These are phyloP conservation scores for Flammula alnicola DNA, from an alignment of 1,284 basidiomycete genomes.

Conservation along the genomic window DNA sequence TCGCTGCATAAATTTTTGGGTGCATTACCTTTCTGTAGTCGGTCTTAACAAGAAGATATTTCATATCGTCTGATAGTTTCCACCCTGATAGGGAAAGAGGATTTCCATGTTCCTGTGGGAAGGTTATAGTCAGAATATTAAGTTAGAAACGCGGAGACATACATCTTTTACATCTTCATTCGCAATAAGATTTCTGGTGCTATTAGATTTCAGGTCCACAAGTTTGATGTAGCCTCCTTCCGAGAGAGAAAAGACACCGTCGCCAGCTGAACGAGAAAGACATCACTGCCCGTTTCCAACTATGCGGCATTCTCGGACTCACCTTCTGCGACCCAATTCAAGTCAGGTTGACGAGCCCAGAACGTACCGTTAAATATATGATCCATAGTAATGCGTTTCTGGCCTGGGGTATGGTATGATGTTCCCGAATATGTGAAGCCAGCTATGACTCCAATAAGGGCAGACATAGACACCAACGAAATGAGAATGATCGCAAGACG, in stretches of 20 bases:
- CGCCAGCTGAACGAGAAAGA: constrained; percentile 74
- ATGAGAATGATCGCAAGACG: constrained; percentile 52
- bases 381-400: constrained; percentile 79
- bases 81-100: constrained; percentile 63
- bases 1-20: not conserved
- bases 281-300: not conserved
- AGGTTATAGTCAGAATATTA: constrained; percentile 1
- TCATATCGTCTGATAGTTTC: constrained; percentile 87
- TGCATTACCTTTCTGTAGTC: constrained; percentile 67
- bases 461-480: constrained; percentile 59
- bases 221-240: constrained; percentile 71
- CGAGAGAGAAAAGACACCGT: constrained; percentile 83
- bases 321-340: constrained; percentile 93
- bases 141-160: constrained; percentile 12
- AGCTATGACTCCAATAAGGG: constrained; percentile 72
- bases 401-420: constrained; percentile 55
- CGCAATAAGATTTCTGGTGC: constrained; percentile 64
- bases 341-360: constrained; percentile 40
- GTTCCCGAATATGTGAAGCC: constrained; percentile 67
- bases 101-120: constrained; percentile 57
- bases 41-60: constrained; percentile 82
- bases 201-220: constrained; percentile 79
- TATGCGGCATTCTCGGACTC: constrained; percentile 23
- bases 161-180: constrained; percentile 66
- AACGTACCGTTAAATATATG: constrained; percentile 93